Percentiles rank a stretch among this genome's conserved stretches.
phyloP scores from a whole-genome alignment of 2,329 filamentous ascomycete genomes.

The Neoscytalidium dimidiatum region DNA sequence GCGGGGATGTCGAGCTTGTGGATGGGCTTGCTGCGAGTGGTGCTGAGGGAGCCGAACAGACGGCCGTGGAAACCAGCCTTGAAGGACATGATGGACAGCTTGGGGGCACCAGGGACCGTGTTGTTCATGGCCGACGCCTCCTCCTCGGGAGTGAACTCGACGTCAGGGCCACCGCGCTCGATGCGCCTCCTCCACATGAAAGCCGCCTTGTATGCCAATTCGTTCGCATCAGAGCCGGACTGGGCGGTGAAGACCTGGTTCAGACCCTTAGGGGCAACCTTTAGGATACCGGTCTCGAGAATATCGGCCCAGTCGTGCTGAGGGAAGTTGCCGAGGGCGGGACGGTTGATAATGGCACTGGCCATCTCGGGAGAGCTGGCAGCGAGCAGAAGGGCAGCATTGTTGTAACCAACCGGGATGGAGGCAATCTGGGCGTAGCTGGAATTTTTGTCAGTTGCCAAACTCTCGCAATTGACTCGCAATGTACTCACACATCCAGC shows the following conservation, averaged over 20 bases:
- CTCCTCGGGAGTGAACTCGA: constrained; percentile 80
- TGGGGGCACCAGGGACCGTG: constrained; percentile 72
- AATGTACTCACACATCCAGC: constrained; percentile 72
- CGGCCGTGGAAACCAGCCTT: constrained; percentile 87
- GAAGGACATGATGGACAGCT: constrained; percentile 87
- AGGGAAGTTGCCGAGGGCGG: constrained; percentile 88
- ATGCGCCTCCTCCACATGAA: constrained; percentile 89
- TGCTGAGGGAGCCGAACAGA: constrained; percentile 83
- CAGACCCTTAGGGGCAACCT: constrained; percentile 78
- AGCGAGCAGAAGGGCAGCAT: constrained; percentile 70
- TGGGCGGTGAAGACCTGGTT: constrained; percentile 90
- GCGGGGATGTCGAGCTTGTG: constrained; percentile 94
- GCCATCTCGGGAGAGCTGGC: constrained; percentile 78
- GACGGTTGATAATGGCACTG: constrained; percentile 80
- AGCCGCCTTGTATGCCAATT: constrained; percentile 91
- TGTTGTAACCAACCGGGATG: constrained; percentile 92
- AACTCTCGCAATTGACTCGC: no score
- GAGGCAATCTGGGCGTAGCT: constrained; percentile 91
- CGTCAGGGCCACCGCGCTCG: constrained; percentile 74
- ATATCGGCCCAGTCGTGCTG: constrained; percentile 80
- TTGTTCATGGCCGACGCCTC: constrained; percentile 77
- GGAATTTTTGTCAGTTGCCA: constrained; percentile 17
- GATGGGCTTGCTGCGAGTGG: constrained; percentile 88
- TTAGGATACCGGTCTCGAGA: constrained; percentile 77
- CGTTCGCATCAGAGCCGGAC: constrained; percentile 89